phyloP scores from a whole-genome alignment of 495 filamentous ascomycete genomes.

The Hyaloscypha bicolor region DNA sequence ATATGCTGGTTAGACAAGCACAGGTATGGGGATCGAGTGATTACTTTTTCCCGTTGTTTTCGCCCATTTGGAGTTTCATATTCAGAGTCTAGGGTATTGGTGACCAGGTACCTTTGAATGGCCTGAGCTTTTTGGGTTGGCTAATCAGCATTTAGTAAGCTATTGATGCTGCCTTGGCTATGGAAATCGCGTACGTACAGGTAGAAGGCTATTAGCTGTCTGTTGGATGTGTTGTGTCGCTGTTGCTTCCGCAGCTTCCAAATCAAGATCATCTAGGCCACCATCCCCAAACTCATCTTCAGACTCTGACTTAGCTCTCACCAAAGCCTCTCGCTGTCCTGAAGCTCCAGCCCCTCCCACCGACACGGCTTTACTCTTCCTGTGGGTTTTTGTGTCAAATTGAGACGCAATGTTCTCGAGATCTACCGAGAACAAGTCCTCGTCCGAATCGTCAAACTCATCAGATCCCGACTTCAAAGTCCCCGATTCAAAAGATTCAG shows the following conservation, averaged over 20 bases:
- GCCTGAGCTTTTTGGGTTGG: slow-evolving; percentile 59
- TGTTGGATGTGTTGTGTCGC: slow-evolving; percentile 50
- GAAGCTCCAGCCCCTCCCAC: neutral
- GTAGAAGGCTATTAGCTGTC: slow-evolving; percentile 29
- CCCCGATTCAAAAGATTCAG: slow-evolving; percentile 10
- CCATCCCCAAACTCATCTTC: slow-evolving; percentile 55
- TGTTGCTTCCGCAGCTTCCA: slow-evolving; percentile 61
- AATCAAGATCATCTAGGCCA: slow-evolving; percentile 72
- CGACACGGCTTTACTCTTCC: neutral
- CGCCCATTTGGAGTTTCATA: slow-evolving; percentile 65
- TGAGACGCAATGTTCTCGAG: slow-evolving; percentile 58
- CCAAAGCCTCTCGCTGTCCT: neutral
- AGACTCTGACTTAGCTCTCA: slow-evolving; percentile 21
- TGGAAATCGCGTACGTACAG: slow-evolving; percentile 52
- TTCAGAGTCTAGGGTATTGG: slow-evolving; percentile 64
- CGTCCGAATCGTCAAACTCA: slow-evolving; percentile 65
- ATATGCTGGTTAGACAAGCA: neutral
- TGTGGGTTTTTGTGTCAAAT: slow-evolving; percentile 46
- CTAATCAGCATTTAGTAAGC: slow-evolving; percentile 51
- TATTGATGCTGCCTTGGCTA: slow-evolving; percentile 28
- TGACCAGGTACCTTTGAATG: slow-evolving; percentile 82
- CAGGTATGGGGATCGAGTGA: neutral
- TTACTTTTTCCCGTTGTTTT: slow-evolving; percentile 70
- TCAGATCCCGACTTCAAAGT: slow-evolving; percentile 36
- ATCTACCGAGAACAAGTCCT: slow-evolving; percentile 59